Conservation (phyloP, 2,329 filamentous ascomycete genomes). For the Penicillium decumbens region DNA sequence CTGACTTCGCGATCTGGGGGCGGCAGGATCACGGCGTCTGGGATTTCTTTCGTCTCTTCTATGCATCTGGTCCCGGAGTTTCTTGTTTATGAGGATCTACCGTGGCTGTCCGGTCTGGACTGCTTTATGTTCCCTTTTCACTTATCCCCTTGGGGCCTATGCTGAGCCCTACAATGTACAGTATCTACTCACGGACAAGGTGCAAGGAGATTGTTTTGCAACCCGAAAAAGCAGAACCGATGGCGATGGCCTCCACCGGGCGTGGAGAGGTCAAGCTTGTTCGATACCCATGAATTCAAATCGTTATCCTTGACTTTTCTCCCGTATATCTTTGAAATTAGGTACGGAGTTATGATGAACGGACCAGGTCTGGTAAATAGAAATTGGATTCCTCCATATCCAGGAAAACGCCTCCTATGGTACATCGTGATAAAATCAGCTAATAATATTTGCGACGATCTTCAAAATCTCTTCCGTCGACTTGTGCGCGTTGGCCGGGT, state of each 20-base stretch:
- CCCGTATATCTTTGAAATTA: neutral
- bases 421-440: conserved; percentile 19
- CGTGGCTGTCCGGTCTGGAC: conserved; percentile 10
- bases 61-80: conserved; percentile 29
- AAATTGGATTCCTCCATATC: neutral
- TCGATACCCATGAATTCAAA: conserved; percentile 31
- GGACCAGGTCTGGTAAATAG: neutral
- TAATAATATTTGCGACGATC: conserved; percentile 58
- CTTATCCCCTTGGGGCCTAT: conserved; percentile 8
- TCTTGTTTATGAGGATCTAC: conserved; percentile 19
- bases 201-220: conserved; percentile 3
- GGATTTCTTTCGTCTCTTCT: conserved; percentile 22
- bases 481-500: conserved; percentile 73
- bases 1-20: conserved; percentile 16
- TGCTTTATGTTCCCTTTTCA: conserved; percentile 10
- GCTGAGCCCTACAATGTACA: conserved; percentile 17
- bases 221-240: conserved; percentile 13
- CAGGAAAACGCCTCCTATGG: conserved; percentile 3
- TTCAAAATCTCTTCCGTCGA: conserved; percentile 75
- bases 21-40: conserved; percentile 29
- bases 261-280: conserved; percentile 20
- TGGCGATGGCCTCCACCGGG: conserved; percentile 10
- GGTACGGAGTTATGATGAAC: neutral
- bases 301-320: conserved; percentile 4
- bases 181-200: conserved; percentile 13